Percentiles rank a stretch among this genome's conserved stretches.
phyloP scores from a whole-genome alignment of 148 eudicot genomes.

The Rhododendron mucronatum region DNA sequence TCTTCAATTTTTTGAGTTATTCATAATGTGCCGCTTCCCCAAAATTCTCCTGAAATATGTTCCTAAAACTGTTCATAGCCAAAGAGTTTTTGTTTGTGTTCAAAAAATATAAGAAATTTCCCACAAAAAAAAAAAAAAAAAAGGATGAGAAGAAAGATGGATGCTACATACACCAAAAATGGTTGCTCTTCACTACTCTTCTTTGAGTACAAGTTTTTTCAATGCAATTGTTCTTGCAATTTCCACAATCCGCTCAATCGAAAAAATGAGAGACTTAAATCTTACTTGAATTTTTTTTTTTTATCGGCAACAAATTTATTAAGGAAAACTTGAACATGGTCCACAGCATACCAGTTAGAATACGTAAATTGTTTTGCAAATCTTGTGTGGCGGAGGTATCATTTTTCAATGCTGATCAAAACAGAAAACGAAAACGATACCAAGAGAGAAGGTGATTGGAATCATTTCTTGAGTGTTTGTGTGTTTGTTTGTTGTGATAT shows the following conservation, averaged over 20 bases:
- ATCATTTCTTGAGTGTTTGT: background rate
- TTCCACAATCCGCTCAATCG: background rate
- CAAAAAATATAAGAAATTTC: too few species aligned
- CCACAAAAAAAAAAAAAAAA: too few species aligned
- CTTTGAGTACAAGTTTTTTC: background rate
- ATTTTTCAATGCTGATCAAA: background rate
- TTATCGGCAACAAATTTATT: too few species aligned
- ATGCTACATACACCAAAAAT: background rate
- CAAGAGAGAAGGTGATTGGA: background rate
- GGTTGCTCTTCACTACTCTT: background rate
- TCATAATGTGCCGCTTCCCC: background rate
- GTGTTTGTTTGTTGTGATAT: background rate
- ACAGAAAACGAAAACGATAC: background rate
- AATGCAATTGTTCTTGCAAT: too few species aligned
- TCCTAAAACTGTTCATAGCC: background rate
- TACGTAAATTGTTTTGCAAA: background rate
- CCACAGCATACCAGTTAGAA: too few species aligned
- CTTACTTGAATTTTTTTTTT: too few species aligned
- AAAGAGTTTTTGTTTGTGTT: background rate
- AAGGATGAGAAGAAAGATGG: background rate
- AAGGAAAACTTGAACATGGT: too few species aligned
- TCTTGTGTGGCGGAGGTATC: background rate
- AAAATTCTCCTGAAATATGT: background rate
- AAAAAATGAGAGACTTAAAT: too few species aligned
- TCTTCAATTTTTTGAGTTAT: background rate